Conservation (phyloP, 495 filamentous ascomycete species). For the Lasiosphaeris hirsuta region DNA sequence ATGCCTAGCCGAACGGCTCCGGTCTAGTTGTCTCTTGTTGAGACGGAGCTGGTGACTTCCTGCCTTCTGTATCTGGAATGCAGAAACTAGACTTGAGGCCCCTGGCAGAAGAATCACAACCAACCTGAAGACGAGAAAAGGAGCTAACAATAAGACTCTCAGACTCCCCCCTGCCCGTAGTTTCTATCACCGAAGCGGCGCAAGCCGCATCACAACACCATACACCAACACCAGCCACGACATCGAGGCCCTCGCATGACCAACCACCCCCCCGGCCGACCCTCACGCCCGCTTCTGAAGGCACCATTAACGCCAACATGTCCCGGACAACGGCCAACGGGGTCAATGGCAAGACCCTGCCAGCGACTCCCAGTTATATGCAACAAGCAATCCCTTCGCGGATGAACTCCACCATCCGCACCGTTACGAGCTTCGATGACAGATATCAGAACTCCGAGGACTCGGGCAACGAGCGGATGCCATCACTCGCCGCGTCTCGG, state of each 20-base stretch:
- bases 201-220: constrained; percentile 13
- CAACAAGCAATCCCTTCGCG: constrained; percentile 17
- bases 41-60: background rate
- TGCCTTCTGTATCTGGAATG: background rate
- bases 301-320: constrained; percentile 35
- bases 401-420: constrained; percentile 45
- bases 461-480: constrained; percentile 26
- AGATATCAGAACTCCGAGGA: constrained; percentile 26
- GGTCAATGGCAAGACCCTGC: constrained; percentile 20
- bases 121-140: background rate
- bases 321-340: constrained; percentile 21
- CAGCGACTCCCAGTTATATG: constrained; percentile 7
- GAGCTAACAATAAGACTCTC: constrained; percentile 3
- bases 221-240: constrained; percentile 15
- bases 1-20: background rate
- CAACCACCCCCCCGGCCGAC: constrained; percentile 22
- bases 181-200: constrained; percentile 14
- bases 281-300: constrained; percentile 34
- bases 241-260: constrained; percentile 18
- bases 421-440: constrained; percentile 44
- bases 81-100: background rate
- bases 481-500: constrained; percentile 35
- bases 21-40: background rate
- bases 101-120: background rate
- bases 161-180: constrained; percentile 8